Evolutionary conservation across 2,329 filamentous ascomycete genomes (phyloP).

Genomic region (Aspergillaceae sp.): DNA sequence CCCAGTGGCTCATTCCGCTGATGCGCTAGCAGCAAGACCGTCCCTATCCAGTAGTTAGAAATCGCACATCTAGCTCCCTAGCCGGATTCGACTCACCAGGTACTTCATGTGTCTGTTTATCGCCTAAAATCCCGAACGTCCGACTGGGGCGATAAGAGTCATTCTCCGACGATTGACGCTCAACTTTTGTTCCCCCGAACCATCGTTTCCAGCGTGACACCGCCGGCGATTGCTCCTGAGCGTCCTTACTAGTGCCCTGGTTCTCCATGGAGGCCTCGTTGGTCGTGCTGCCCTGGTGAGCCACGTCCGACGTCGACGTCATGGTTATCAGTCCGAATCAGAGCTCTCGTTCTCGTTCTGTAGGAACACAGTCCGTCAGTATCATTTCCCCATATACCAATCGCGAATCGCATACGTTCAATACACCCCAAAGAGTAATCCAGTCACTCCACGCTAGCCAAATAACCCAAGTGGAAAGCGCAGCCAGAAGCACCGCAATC

Average conservation of each 20-base stretch:
- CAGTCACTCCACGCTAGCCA: too few species aligned
- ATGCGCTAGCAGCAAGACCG: constrained; percentile 52
- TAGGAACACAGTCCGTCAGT: too few species aligned
- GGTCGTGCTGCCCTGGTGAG: background rate
- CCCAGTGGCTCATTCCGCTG: constrained; percentile 56
- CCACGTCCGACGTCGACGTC: too few species aligned
- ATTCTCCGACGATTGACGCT: background rate
- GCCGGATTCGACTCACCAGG: constrained; percentile 52
- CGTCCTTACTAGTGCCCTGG: background rate
- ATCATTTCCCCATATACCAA: too few species aligned
- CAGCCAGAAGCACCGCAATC: too few species aligned
- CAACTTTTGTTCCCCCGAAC: constrained; percentile 4
- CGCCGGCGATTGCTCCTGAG: background rate
- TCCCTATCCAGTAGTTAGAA: constrained; percentile 37
- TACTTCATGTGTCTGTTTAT: constrained; percentile 72
- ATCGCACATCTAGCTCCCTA: background rate
- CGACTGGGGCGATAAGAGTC: constrained; percentile 36
- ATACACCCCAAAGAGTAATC: too few species aligned
- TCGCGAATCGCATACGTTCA: too few species aligned
- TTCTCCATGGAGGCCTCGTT: background rate
- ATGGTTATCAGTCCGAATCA: too few species aligned
- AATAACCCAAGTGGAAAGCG: too few species aligned
- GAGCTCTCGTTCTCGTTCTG: too few species aligned
- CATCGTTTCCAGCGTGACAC: constrained; percentile 15
- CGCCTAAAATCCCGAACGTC: constrained; percentile 73